A percentile compares a stretch with the other conserved stretches of the same genome.
phyloP scores from a whole-genome alignment of 768 basidiomycete species.

The Amylocystis lapponica region DNA sequence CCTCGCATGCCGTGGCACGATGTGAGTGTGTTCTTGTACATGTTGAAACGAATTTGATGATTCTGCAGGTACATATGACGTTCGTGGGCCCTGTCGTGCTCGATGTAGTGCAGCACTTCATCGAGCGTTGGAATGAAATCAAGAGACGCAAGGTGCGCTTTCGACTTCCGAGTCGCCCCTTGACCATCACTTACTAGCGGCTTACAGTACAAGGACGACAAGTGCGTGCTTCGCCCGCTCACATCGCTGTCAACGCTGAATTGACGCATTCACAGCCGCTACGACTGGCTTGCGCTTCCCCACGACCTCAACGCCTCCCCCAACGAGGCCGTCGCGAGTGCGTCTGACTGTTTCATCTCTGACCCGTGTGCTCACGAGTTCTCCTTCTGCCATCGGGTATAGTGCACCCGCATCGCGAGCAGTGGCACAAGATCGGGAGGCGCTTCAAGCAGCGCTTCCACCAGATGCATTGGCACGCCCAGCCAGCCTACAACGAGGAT shows the following conservation, averaged over 20 bases:
- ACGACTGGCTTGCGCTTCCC: slow-evolving; percentile 74
- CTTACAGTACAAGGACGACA: slow-evolving; percentile 32
- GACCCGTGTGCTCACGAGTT: neutral
- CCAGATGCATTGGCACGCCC: slow-evolving; percentile 17
- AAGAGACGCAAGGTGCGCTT: slow-evolving; percentile 68
- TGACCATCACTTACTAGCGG: neutral
- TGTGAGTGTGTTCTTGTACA: slow-evolving; percentile 37
- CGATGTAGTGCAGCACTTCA: slow-evolving; percentile 90
- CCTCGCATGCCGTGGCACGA: slow-evolving; percentile 96
- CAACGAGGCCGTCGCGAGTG: slow-evolving; percentile 61
- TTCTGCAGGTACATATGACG: slow-evolving; percentile 72
- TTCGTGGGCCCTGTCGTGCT: slow-evolving; percentile 76
- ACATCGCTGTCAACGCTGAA: neutral
- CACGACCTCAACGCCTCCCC: slow-evolving; percentile 59
- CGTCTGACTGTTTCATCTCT: slow-evolving; percentile 12
- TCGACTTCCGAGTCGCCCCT: neutral
- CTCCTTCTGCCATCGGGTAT: neutral
- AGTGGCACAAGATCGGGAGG: slow-evolving; percentile 52
- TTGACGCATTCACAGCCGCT: slow-evolving; percentile 29
- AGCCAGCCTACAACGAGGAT: slow-evolving; percentile 27
- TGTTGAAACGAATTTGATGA: neutral
- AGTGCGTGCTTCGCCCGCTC: slow-evolving; percentile 30
- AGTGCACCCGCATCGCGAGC: slow-evolving; percentile 65
- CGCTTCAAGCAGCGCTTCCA: slow-evolving; percentile 66
- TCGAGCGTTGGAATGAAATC: slow-evolving; percentile 88